These are phyloP conservation scores for Leccinum subrobustum DNA, from an alignment of 1,284 basidiomycete species.

Conservation along the genomic window DNA sequence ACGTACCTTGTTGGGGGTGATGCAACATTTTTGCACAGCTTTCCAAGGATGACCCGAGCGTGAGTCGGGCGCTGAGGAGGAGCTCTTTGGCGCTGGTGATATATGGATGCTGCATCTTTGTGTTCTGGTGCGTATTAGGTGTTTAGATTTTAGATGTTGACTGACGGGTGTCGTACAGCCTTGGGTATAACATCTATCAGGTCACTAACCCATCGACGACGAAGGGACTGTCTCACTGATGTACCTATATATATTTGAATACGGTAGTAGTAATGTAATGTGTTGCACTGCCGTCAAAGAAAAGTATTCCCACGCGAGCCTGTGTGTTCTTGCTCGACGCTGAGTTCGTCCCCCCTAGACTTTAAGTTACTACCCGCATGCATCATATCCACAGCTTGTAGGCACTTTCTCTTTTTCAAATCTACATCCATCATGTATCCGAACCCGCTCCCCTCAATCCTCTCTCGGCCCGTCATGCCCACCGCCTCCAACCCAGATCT, in stretches of 20 bases:
- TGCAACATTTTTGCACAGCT: conserved; percentile 48
- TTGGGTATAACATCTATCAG: conserved; percentile 76
- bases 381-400: conserved; percentile 13
- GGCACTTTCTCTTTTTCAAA: conserved; percentile 1
- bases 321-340: background rate
- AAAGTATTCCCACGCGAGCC: conserved; percentile 27
- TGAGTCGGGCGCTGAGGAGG: conserved; percentile 55
- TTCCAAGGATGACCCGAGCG: conserved; percentile 64
- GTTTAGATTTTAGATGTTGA: background rate
- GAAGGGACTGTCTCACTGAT: conserved; percentile 15
- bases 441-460: conserved; percentile 7
- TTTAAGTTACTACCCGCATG: conserved; percentile 23
- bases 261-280: conserved; percentile 7
- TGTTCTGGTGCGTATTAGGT: conserved; percentile 72
- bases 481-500: conserved; percentile 14
- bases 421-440: conserved; percentile 12
- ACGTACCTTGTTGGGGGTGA: background rate
- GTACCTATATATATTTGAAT: background rate
- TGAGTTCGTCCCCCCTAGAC: conserved; percentile 27
- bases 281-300: conserved; percentile 15
- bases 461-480: conserved; percentile 9
- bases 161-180: conserved; percentile 39
- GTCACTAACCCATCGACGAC: conserved; percentile 38
- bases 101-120: conserved; percentile 82
- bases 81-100: conserved; percentile 66